Evolutionary conservation across 1,284 basidiomycete genomes (phyloP), one percentile per base, ranked within the genome.

Genomic region (Meripilus lineatus): DNA sequence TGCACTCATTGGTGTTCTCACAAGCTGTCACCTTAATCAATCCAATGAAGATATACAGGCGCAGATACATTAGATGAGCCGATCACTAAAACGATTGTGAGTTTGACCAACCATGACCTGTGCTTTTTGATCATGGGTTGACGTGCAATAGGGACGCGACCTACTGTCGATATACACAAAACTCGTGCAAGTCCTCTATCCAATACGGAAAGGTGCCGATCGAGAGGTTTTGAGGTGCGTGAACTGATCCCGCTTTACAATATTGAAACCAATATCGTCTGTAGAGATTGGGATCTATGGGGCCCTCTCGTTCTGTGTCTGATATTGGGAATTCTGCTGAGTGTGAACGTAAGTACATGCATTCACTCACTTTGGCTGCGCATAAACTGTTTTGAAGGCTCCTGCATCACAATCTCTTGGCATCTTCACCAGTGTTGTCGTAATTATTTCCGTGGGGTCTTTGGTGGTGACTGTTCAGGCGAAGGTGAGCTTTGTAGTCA

Each of bases 201-300:
- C 93, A 10, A 81, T 85, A 7, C 78, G 80, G 54, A 68, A 69
- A 38, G 71, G 83, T 4, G 76, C 74, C 1, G 80, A 81, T n/a
- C 78, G 86, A 45, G 89, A 91, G 65, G 86, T 92, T 4, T 66
- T 93, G 21, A 75, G 77, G 89, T 88, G 41, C 47, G 72, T 50
- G 44, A 42, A 10, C 21, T 38, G 35, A 21, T 10, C 25, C 13
- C 23, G 20, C 14, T 17, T 17, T 13, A 30, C n/a, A 30, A 30
- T 30, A n/a, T 24, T 20, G 15, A 4, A 37, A 21, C 13, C 28
- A 47, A 42, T 43, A n/a, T 21, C 17, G 25, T 13, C 41, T 28
- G 7, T 54, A 90, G 90, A 51, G 93, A 96, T 58, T 97, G 93
- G 93, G 93, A 97, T 65, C 73, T 97, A 28, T 97, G 93, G 93